Evolutionary conservation across 805 yeast species (phyloP), one percentile per base, ranked within the genome.

Genomic region (Ogataea nonfermentans): DNA sequence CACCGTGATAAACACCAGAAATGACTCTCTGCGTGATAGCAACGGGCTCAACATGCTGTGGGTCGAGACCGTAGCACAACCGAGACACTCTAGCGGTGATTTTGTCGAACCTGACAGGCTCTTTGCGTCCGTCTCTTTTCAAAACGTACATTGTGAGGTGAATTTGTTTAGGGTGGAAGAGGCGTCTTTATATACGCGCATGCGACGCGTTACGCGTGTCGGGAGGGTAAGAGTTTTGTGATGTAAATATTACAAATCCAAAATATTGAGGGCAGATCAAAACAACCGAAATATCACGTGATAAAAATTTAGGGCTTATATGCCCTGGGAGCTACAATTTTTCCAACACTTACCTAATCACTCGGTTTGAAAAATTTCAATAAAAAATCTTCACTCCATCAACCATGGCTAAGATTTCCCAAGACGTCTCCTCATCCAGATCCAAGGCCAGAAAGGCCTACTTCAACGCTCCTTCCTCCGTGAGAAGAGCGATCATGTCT

Each of bases 381-480:
- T 29, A 39, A 33, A 33, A 34, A 39, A 20, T 29, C 20, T 28
- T 24, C 25, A 23, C 24, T 17, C n/a, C 25, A 33, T 16, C 37
- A 39, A 39, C 37, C 41, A 60, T 60, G 65, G 65, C 65, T 57
- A 60, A 60, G 59, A 49, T 59, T 54, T 60, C 63, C 41, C 59
- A 59, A 56, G 96, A 93, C 96, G 98, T 93, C 74, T 89, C 99
- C 66, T 83, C 95, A 72, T 90, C 96, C 70, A 93, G 99, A 81
- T 85, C 95, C 74, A 93, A 93, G 84, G 80, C 97, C 73, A 90
- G 99, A 86, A 93, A 93, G 87, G 98, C 98, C 74, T 86, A 93
- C 84, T 93, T 93, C 91, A 78, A 78, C 66, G 95, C 99, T 62
- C 95, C 98, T 66, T 91, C 99, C 57, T 84, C 91, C 60, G 87